Base-by-base conservation (phyloP, 2,329 filamentous ascomycete species). In the Neocatenulostroma microsporum region DNA sequence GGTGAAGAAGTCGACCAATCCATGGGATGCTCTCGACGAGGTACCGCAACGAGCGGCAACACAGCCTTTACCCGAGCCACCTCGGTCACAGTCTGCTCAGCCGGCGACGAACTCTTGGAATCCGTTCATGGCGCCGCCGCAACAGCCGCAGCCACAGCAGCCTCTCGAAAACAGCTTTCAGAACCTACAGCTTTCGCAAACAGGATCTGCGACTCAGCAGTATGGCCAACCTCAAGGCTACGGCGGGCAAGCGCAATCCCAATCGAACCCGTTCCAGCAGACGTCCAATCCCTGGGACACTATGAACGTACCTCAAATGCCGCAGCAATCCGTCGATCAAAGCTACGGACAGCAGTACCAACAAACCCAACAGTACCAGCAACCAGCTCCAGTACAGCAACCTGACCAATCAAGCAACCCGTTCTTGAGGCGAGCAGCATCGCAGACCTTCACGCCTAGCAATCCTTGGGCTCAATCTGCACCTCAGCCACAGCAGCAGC, bases 101-200 rank as follows among this genome's bases (percentile, higher is more conserved):
- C 62, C 50, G n/a, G 39, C 43, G 5, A 24, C 44, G 12, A 69
- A 66, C 42, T 67, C 73, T 10, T 78, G 76, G 42, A 89, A 89
- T 52, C 84, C 84, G 4, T 89, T 88, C 49, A 73, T 80, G 37
- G 51, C 62, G 14, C 62, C 55, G 36, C 32, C 48, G 18, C 53
- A 59, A 34, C 51, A 57, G 39, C 39, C 52, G 38, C 49, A 48
- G 30, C 23, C 33, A 3, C 47, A 45, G 33, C 47, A n/a, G n/a
- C n/a, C 38, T 13, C 44, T 61, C n/a, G 53, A 53, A 31, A 50
- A 48, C 39, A 51, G 45, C 39, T 83, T 94, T 53, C 80, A 88
- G 54, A 78, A 75, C 44, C 71, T 94, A 61, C 78, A 84, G 24
- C 64, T 94, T 2, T 76, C 57, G 6, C 44, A 48, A 14, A 39